Base-by-base conservation (phyloP, 495 filamentous ascomycete genomes). In the Trichoderma erinaceum region DNA sequence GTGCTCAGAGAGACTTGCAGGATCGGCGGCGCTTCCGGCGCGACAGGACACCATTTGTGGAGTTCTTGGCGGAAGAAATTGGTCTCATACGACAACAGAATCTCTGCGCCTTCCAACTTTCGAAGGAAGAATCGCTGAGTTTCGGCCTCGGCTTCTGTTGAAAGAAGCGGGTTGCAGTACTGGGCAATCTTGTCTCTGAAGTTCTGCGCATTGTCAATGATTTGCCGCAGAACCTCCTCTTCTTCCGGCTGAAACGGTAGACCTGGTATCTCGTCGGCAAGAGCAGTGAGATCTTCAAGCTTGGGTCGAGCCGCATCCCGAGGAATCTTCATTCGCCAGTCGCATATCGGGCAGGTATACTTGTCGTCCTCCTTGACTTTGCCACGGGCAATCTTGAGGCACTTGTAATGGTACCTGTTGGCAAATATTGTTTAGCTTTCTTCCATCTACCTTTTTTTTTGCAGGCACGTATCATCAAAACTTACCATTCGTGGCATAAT, bases 301-400 rank as follows among this genome's bases (percentile, higher is more conserved):
- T 97, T 98, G 0, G 95, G 95, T 56, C 95, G 89, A 66, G 94
- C 92, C 43, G 95, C 95, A 82, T 99, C 95, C n/a, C 95, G 92
- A 48, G 95, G 95, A 64, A 99, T 99, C 81, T 96, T 96, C 71
- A 97, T 90, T 35, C 95, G 88, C 86, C 92, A 97, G 73, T 99
- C 95, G 76, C 95, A 99, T 70, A 99, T 96, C 0, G 95, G 95
- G 72, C 95, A 99, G 21, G 94, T 98, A 78, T 97, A 99, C 74
- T 96, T 96, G 72, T 98, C 96, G 68, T 96, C 93, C 72, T 98
- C 95, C 79, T 97, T 98, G 69, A 98, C 90, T 73, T 97, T 98
- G 16, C 95, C 95, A 58, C 95, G 86, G 18, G 96, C 96, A 68
- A 99, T 97, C 81, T 99, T 99, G 44, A 99, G 83, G 74, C 95